Percentiles rank a stretch among this genome's conserved stretches.
These are phyloP conservation scores for Cordyceps javanica DNA, from an alignment of 2,329 filamentous ascomycete genomes.

Conservation along the genomic window DNA sequence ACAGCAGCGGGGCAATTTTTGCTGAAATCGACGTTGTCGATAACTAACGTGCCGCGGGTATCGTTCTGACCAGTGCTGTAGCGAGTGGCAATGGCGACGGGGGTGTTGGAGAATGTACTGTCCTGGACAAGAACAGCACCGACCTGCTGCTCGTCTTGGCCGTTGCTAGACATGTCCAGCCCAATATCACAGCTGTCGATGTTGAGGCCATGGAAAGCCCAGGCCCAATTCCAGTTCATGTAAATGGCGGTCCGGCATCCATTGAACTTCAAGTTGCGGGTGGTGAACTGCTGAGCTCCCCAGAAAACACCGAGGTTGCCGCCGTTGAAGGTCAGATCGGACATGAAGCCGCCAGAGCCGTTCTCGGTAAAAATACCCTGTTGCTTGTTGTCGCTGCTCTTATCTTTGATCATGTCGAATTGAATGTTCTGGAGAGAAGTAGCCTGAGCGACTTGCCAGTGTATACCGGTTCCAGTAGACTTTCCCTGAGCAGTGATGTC, in stretches of 20 bases:
- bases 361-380: conserved; percentile 82
- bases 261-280: conserved; percentile 76
- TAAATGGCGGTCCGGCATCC: conserved; percentile 75
- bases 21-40: conserved; percentile 85
- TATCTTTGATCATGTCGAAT: conserved; percentile 70
- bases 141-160: conserved; percentile 60
- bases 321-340: conserved; percentile 76
- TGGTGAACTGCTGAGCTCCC: conserved; percentile 83
- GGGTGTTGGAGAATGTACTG: conserved; percentile 69
- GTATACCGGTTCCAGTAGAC: conserved; percentile 61
- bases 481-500: conserved; percentile 63
- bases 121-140: conserved; percentile 82
- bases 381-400: conserved; percentile 58
- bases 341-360: conserved; percentile 78
- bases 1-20: conserved; percentile 63
- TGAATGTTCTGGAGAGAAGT: conserved; percentile 75
- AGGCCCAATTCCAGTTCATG: conserved; percentile 91
- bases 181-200: conserved; percentile 73
- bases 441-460: conserved; percentile 83
- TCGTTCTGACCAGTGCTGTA: conserved; percentile 57
- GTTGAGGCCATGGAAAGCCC: conserved; percentile 68
- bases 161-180: conserved; percentile 69
- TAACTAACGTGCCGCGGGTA: conserved; percentile 73
- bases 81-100: conserved; percentile 63
- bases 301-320: conserved; percentile 73